Evolutionary conservation across 495 filamentous ascomycete genomes (phyloP).

Genomic region (Aspergillus leporis): DNA sequence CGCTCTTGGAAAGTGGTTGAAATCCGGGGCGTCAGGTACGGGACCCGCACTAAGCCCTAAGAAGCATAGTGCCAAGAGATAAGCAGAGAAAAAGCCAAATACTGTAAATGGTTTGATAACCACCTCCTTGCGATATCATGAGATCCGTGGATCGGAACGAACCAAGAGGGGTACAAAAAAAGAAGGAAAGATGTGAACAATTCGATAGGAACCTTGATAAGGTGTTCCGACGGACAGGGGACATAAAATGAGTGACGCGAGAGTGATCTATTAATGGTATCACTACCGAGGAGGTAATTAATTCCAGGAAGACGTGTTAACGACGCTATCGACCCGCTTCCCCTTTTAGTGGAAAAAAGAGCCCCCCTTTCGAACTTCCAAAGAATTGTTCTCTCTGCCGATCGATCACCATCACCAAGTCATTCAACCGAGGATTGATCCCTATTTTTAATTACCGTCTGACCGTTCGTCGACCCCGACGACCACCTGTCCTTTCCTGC

Average conservation of each 20-base stretch:
- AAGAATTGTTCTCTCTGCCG: constrained; percentile 19
- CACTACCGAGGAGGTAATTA: constrained; percentile 1
- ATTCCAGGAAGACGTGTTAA: constrained; percentile 6
- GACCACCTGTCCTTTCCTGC: constrained; percentile 26
- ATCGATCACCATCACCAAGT: constrained; percentile 22
- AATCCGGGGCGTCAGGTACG: constrained; percentile 9
- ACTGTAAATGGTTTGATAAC: neutral
- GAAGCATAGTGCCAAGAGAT: neutral
- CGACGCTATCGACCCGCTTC: constrained; percentile 28
- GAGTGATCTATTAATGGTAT: neutral
- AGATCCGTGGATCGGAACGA: neutral
- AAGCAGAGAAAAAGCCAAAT: neutral
- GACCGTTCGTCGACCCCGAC: constrained; percentile 17
- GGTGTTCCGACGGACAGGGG: neutral
- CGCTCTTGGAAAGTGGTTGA: neutral
- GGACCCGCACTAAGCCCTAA: neutral
- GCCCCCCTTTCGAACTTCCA: constrained; percentile 23
- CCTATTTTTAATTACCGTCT: constrained; percentile 17
- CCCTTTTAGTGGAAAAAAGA: constrained; percentile 29
- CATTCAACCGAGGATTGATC: constrained; percentile 18
- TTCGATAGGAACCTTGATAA: neutral
- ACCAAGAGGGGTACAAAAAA: neutral
- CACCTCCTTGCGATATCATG: neutral
- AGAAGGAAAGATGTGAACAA: neutral
- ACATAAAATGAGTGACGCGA: neutral